Conservation (phyloP, 2,329 filamentous ascomycete species). For the Metarhizium robertsii region DNA sequence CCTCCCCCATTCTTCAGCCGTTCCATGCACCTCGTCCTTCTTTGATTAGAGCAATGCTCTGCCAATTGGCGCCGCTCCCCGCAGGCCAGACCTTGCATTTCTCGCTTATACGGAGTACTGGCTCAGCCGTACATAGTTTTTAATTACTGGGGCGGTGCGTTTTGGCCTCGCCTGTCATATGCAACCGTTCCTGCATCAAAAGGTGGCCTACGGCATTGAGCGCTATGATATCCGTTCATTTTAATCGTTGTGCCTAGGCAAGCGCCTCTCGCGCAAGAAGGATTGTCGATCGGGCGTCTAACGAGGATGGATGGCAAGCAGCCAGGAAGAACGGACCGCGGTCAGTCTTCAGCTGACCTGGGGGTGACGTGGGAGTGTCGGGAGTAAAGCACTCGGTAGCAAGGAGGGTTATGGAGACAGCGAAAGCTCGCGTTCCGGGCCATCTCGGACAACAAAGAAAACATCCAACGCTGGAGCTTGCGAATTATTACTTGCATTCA, state of each 20-base stretch:
- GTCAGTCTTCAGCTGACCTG: neutral
- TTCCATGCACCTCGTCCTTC: neutral
- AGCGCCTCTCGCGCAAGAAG: neutral
- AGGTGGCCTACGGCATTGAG: neutral
- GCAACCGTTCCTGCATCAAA: conserved; percentile 3
- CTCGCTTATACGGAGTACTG: neutral
- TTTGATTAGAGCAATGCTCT: neutral
- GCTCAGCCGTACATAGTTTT: neutral
- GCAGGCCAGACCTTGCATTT: neutral
- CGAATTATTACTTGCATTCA: neutral
- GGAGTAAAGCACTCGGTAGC: neutral
- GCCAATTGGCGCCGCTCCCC: neutral
- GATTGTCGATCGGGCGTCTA: neutral
- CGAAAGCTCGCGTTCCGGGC: neutral
- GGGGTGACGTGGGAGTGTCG: neutral
- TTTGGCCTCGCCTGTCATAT: conserved; percentile 5
- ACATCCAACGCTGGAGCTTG: neutral
- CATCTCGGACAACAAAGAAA: neutral
- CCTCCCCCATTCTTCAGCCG: neutral
- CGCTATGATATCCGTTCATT: neutral
- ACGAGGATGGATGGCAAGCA: neutral
- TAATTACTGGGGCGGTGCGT: neutral
- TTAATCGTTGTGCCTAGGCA: neutral
- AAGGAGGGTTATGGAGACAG: neutral
- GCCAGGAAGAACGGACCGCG: neutral